Evolutionary conservation across 768 basidiomycete genomes (phyloP).

Genomic region (Phaeotremella fagi): DNA sequence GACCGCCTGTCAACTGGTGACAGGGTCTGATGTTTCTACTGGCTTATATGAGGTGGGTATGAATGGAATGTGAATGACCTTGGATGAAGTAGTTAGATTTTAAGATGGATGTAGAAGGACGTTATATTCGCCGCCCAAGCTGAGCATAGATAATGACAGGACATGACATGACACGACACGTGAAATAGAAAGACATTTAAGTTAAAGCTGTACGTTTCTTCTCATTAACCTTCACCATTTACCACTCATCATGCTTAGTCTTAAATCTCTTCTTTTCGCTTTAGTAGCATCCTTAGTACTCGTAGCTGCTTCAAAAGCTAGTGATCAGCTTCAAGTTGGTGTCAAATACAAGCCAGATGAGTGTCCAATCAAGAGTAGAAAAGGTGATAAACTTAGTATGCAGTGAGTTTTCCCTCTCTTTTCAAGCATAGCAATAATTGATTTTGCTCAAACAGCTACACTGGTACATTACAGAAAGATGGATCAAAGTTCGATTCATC

Average conservation of each 20-base stretch:
- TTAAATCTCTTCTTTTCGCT: conserved; percentile 6
- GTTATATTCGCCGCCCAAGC: no score
- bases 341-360: conserved; percentile 46
- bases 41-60: no score
- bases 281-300: conserved; percentile 2
- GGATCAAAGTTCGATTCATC: conserved; percentile 90
- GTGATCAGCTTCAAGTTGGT: conserved; percentile 36
- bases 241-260: conserved; percentile 2
- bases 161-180: no score
- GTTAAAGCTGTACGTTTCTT: not conserved
- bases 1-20: no score
- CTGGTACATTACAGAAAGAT: conserved; percentile 68
- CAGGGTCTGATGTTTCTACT: no score
- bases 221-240: not conserved
- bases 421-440: not conserved
- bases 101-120: no score
- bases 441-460: conserved; percentile 52
- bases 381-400: conserved; percentile 47
- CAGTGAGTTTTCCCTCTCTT: conserved; percentile 35
- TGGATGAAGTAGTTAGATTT: no score
- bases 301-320: not conserved
- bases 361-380: conserved; percentile 42
- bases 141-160: no score
- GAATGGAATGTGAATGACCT: no score
- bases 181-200: no score